phyloP scores from a whole-genome alignment of 1,139 yeast genomes.

The Zygosaccharomyces pseudobailii region DNA sequence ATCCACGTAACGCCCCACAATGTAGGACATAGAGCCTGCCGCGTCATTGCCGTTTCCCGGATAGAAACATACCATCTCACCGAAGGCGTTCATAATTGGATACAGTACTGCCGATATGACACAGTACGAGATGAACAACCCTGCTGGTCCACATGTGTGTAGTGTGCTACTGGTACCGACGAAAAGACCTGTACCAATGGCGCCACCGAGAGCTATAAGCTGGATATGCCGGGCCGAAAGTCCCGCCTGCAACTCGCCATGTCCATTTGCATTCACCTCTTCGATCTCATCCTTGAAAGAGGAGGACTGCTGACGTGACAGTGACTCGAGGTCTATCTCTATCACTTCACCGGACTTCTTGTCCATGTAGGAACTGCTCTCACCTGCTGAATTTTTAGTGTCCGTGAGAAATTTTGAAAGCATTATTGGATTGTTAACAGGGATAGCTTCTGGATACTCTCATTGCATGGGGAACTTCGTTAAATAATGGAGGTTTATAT shows the following conservation, averaged over 20 bases:
- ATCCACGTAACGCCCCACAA: constrained; percentile 45
- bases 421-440: background rate
- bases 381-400: background rate
- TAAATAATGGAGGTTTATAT: background rate
- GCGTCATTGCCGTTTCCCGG: constrained; percentile 51
- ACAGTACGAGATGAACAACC: constrained; percentile 42
- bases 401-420: constrained; percentile 5
- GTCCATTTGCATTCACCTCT: background rate
- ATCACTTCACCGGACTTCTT: constrained; percentile 17
- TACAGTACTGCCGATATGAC: constrained; percentile 46
- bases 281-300: background rate
- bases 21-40: constrained; percentile 29
- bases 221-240: constrained; percentile 62
- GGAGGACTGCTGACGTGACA: constrained; percentile 9
- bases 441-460: too few species aligned
- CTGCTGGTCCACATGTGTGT: constrained; percentile 64
- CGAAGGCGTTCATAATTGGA: constrained; percentile 62
- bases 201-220: constrained; percentile 82
- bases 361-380: constrained; percentile 7
- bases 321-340: constrained; percentile 18
- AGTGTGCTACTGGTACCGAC: constrained; percentile 64
- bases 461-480: too few species aligned
- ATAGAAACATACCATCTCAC: constrained; percentile 74
- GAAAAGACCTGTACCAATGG: constrained; percentile 65
- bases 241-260: constrained; percentile 43